These are phyloP conservation scores for Daldinia sp. DNA, from an alignment of 2,329 filamentous ascomycete species.

Conservation along the genomic window DNA sequence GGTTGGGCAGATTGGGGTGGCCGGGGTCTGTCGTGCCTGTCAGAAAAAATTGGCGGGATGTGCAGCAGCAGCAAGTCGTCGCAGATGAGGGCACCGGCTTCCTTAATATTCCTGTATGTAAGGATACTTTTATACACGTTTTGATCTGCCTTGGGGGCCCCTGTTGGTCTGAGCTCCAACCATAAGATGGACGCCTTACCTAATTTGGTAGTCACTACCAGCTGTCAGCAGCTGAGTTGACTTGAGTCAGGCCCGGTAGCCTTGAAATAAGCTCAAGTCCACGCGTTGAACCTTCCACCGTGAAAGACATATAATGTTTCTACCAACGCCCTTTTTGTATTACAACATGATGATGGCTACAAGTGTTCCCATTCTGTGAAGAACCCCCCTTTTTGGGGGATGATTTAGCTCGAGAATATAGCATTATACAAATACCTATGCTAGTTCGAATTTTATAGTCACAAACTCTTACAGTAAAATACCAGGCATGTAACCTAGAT, in stretches of 20 bases:
- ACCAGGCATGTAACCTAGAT: background rate
- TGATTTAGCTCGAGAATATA: constrained; percentile 1
- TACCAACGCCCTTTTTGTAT: constrained; percentile 26
- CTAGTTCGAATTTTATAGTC: constrained; percentile 10
- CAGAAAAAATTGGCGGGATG: constrained; percentile 42
- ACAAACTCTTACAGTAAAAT: constrained; percentile 18
- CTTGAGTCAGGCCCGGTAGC: constrained; percentile 36
- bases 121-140: constrained; percentile 47
- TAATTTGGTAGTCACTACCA: constrained; percentile 32
- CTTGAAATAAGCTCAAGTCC: constrained; percentile 41
- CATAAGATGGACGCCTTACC: constrained; percentile 33
- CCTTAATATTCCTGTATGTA: constrained; percentile 46
- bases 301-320: constrained; percentile 21
- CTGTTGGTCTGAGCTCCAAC: constrained; percentile 42
- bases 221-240: constrained; percentile 26
- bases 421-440: constrained; percentile 13
- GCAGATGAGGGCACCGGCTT: constrained; percentile 45
- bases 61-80: constrained; percentile 42
- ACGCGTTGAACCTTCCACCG: constrained; percentile 34
- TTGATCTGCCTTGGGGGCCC: constrained; percentile 38
- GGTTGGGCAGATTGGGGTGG: constrained; percentile 23
- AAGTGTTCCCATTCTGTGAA: background rate
- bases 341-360: constrained; percentile 38
- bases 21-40: constrained; percentile 38
- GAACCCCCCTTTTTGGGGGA: background rate